Base-by-base conservation (phyloP, 306 rosid species). In the Prunus mira region DNA sequence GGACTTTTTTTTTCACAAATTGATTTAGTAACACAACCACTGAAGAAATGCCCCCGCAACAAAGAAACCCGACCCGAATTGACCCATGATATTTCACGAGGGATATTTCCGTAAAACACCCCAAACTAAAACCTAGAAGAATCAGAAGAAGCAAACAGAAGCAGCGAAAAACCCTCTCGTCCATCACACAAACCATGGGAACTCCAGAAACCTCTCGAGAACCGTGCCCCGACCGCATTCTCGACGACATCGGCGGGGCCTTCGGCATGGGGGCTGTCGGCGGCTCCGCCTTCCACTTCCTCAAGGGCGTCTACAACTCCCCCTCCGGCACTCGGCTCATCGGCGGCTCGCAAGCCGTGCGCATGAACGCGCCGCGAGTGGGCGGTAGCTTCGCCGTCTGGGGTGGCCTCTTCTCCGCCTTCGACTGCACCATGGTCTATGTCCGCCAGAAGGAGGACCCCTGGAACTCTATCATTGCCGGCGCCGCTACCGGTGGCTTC, bases 211-310 rank as follows among this genome's bases (percentile, higher is more conserved):
- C 95, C 0, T 85, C 95, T 10, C 84, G 97, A 4, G 96, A 90
- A 18, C 98, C 98, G 0, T 92, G 97, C 75, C 96, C 98, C 0
- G 96, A 94, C 58, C 92, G 96, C 5, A 94, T 94, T 55, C 85
- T 94, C 9, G 96, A 92, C 77, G 97, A 92, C 78, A 41, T 87
- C 6, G 97, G 98, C 65, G 97, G 98, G 54, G 97, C 98, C 0
- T 94, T 94, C 64, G 98, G 92, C 25, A 94, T 92, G 98, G 98
- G 98, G 2, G 96, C 95, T 1, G 90, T 92, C 0, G 98, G 98
- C 0, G 97, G 98, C 5, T 88, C 97, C 17, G 96, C 93, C 66
- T 94, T 81, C 76, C 96, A 94, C 86, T 94, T 94, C 69, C 67
- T 92, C 72, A 94, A 86, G 51, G 98, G 96, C 0, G 58, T 90